Base-by-base conservation (phyloP, 192 early-diverging fungal genomes). In the Obelidium mucronatum region DNA sequence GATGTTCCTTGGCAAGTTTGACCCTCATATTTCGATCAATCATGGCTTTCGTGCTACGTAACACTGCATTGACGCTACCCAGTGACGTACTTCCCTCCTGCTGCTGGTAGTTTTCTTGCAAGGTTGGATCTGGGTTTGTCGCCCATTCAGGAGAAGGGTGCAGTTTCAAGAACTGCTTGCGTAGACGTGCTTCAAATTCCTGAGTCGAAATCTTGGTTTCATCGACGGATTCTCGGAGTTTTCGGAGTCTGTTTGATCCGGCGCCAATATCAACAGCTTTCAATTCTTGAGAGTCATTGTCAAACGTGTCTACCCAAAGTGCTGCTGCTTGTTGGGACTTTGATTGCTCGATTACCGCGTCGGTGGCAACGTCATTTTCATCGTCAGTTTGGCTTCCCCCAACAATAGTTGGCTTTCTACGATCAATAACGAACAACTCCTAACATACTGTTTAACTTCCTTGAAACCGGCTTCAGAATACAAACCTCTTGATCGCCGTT, bases 131-230 rank as follows among this genome's bases (percentile, higher is more conserved):
- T 52, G 63, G 28, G 5, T 59, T 39, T 63, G 63, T 42, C 15
- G 96, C 95, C 97, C 96, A 98, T 58, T 86, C 85, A 0, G 96
- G 96, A 0, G 85, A 89, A 19, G 95, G 94, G 73, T 97, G 84
- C 26, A 97, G 89, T 74, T 92, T 92, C 63, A 92, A 85, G 82
- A 92, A 95, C 90, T 98, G 96, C 74, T 86, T 78, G 28, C 96
- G 85, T 64, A 99, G 83, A 61, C 96, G 83, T 63, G 83, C 79
- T 76, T 96, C 92, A 78, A 96, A 98, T 69, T 98, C 95, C 30
- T 84, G 77, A 24, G 94, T 92, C 19, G 84, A 84, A 13, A 99
- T 82, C 37, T 81, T 56, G 65, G 90, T 91, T 80, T 99, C 96
- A 24, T 86, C 83, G 73, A 93, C 93, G 5, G 79, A 78, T 51